Evolutionary conservation across 1,284 basidiomycete genomes (phyloP).

Genomic region (Chondrostereum purpureum): DNA sequence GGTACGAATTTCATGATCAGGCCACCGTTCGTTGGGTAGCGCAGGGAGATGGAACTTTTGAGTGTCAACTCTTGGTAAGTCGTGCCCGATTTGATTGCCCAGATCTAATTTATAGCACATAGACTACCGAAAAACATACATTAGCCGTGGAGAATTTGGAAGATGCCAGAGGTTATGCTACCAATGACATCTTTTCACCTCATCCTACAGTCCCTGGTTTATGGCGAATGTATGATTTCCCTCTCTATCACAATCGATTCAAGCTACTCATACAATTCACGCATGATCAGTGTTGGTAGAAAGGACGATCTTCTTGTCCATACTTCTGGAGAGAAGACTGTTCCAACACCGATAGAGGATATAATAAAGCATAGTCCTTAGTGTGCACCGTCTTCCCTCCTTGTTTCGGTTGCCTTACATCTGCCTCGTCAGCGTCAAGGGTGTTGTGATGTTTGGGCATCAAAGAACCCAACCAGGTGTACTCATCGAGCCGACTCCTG

Average conservation of each 20-base stretch:
- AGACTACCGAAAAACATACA: slow-evolving; percentile 21
- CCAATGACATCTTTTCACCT: slow-evolving; percentile 23
- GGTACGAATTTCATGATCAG: slow-evolving; percentile 17
- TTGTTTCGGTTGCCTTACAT: not conserved
- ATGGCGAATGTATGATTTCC: slow-evolving; percentile 29
- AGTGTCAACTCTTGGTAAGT: slow-evolving; percentile 23
- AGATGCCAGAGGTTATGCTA: slow-evolving; percentile 26
- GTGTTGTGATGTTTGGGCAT: slow-evolving; percentile 33
- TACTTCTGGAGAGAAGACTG: slow-evolving; percentile 15
- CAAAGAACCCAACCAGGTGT: slow-evolving; percentile 31
- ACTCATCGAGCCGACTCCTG: slow-evolving; percentile 28
- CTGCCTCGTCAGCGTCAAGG: slow-evolving; percentile 23
- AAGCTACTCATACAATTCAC: too few relatives aligned
- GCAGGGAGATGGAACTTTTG: slow-evolving; percentile 25
- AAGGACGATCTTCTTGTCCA: slow-evolving; percentile 16
- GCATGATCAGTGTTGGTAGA: slow-evolving; percentile 15
- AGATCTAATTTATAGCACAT: not conserved
- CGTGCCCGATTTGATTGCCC: not conserved
- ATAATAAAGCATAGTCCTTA: slow-evolving; percentile 14
- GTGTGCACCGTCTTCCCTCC: slow-evolving; percentile 6
- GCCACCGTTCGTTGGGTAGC: slow-evolving; percentile 20
- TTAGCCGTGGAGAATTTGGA: slow-evolving; percentile 24
- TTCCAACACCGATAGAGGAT: slow-evolving; percentile 17
- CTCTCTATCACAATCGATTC: too few relatives aligned
- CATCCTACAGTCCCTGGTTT: slow-evolving; percentile 24